Conservation (phyloP, 371 early-diverging fungal species). For the Blakeslea trispora region DNA sequence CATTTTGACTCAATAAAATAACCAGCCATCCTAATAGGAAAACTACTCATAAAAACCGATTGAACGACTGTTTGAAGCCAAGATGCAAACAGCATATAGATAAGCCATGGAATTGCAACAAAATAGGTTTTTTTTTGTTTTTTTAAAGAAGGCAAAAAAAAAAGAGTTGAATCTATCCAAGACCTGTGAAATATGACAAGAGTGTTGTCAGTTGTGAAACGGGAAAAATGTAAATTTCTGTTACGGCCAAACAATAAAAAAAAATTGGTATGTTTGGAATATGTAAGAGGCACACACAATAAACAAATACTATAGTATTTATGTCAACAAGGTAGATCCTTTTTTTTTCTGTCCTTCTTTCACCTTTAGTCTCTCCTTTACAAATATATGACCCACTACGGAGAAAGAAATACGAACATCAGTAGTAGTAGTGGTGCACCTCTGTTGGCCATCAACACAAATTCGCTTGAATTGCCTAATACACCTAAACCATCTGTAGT, state of each 20-base stretch:
- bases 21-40: no score
- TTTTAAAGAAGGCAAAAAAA: no score
- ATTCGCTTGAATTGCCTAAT: constrained; percentile 8
- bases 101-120: no score
- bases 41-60: no score
- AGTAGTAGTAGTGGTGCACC: constrained; percentile 9
- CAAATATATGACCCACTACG: background rate
- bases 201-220: background rate
- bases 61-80: no score
- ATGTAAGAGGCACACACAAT: background rate
- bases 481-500: constrained; percentile 12
- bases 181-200: no score
- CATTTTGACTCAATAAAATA: no score
- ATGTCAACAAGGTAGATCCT: background rate
- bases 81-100: no score
- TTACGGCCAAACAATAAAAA: background rate
- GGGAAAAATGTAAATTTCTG: background rate
- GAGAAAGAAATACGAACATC: no score
- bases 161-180: no score
- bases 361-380: no score
- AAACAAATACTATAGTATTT: background rate
- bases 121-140: no score
- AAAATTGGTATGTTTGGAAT: background rate
- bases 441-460: constrained; percentile 17
- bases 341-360: background rate